Evolutionary conservation across 257 asterid genomes (phyloP), one percentile per base, ranked within the genome.

Genomic region (Apocynum venetum): DNA sequence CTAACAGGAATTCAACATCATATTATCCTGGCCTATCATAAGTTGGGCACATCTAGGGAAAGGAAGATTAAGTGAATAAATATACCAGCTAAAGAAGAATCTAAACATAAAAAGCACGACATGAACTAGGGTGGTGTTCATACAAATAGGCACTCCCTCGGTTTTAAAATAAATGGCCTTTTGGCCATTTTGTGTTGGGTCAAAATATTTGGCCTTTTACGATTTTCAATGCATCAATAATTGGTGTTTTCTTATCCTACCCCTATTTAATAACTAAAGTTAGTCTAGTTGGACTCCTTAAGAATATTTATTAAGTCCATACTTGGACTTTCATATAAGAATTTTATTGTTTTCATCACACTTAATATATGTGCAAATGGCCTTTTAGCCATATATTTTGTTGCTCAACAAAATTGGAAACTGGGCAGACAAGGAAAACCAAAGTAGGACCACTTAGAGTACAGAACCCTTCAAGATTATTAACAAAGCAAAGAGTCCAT

Each of bases 401-500:
- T 25, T 25, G 31, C 31, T 25, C 31, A 25, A 25, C 31, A 25
- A 25, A 25, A 25, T 25, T 25, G 31, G 31, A 25, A 25, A 25
- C 31, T 25, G 31, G 31, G 31, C 31, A 25, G 31, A 46, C 49
- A 46, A 11, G 74, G 36, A 38, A 19, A 53, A 17, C 71, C 31
- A 12, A 11, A 1, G 35, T 15, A 63, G 19, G 68, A 63, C 8
- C 17, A 43, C 3, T 17, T 66, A 19, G 53, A 57, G 55, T 9
- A 41, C 47, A 41, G n/a, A 7, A 53, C 7, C 63, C 47, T 43
- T 57, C 49, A 52, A 25, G 38, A 20, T 55, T n/a, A 4, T 10
- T 25, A 25, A 38, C 69, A 74, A 73, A 56, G 68, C 41, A 74
- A 57, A 74, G 25, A 74, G 38, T 14, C 31, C 53, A 20, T 36